Base-by-base conservation (phyloP, 2,329 filamentous ascomycete genomes). In the Delphinella strobiligena region DNA sequence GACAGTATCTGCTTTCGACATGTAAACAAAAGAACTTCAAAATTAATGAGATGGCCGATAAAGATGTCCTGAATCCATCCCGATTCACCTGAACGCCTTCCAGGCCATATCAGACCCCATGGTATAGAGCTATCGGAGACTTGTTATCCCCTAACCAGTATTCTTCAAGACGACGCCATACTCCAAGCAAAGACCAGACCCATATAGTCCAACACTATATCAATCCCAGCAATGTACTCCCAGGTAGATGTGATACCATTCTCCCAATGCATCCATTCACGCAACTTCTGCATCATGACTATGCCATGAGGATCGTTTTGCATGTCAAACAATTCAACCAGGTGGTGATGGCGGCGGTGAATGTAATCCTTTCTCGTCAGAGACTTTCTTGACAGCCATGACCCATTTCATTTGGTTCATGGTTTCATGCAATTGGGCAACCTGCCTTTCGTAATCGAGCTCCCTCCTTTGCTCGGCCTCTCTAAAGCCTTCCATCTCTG, bases 331-430 rank as follows among this genome's bases (percentile, higher is more conserved):
- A 10, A 30, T 32, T 18, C 19, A 31, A 31, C 7, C 22, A 35
- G 36, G 38, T 18, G 37, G 36, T 15, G 17, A 36, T 10, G 36
- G 32, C 7, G 19, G 33, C 22, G 41, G 24, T 4, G 38, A 40
- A 8, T 18, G 42, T 27, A 45, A 17, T 11, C 42, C 36, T n/a
- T 43, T 34, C 33, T 40, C 30, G 22, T 18, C 37, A 37, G 24
- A 15, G 37, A 45, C 19, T 45, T 72, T 61, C 61, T 82, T 78
- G 37, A 82, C 70, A 38, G 71, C 75, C 47, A 87, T 68, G 11
- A 82, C 79, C 82, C 82, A 87, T 52, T 67, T 74, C 58, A 88
- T 68, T 63, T 84, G 75, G 46, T 76, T 68, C 37, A 82, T 62
- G n/a, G 74, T 71, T 49, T 72, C 66, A 47, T 68, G 67, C 32